Conservation (phyloP, 495 filamentous ascomycete genomes). For the Clohesyomyces aquaticus region DNA sequence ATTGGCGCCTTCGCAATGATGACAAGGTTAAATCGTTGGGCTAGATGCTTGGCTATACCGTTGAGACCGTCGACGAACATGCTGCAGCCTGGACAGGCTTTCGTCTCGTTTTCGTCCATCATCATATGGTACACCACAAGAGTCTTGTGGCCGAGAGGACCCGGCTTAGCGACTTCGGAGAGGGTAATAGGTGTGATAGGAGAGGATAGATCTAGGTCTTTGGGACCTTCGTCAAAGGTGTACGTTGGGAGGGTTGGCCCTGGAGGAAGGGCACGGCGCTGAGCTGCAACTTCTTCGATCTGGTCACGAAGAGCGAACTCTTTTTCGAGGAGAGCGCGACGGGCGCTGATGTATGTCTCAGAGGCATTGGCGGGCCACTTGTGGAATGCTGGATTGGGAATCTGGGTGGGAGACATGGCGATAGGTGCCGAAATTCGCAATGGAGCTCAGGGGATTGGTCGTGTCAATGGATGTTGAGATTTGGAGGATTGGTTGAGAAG, state of each 20-base stretch:
- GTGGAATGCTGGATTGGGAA: conserved; percentile 12
- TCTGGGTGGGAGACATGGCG: background rate
- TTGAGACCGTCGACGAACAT: conserved; percentile 25
- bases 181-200: conserved; percentile 1
- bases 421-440: background rate
- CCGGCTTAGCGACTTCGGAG: conserved; percentile 4
- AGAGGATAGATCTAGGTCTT: background rate
- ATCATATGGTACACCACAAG: conserved; percentile 29
- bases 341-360: conserved; percentile 15
- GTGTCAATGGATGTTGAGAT: background rate
- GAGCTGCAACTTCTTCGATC: conserved; percentile 15
- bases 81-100: conserved; percentile 18
- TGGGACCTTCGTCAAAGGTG: conserved; percentile 20
- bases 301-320: conserved; percentile 22
- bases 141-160: conserved; percentile 4
- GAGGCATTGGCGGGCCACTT: conserved; percentile 20
- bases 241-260: conserved; percentile 18
- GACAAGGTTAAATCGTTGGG: conserved; percentile 18
- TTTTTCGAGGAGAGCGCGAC: conserved; percentile 17
- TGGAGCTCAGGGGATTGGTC: background rate
- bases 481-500: too few species aligned
- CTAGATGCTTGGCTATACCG: conserved; percentile 24
- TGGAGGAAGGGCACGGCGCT: conserved; percentile 18
- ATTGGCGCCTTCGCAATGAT: conserved; percentile 19
- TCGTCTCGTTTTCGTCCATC: conserved; percentile 11